Evolutionary conservation across 164 flowering plant species (phyloP), one percentile per base, ranked within the genome.

Genomic region (Cinnamomum micranthum): DNA sequence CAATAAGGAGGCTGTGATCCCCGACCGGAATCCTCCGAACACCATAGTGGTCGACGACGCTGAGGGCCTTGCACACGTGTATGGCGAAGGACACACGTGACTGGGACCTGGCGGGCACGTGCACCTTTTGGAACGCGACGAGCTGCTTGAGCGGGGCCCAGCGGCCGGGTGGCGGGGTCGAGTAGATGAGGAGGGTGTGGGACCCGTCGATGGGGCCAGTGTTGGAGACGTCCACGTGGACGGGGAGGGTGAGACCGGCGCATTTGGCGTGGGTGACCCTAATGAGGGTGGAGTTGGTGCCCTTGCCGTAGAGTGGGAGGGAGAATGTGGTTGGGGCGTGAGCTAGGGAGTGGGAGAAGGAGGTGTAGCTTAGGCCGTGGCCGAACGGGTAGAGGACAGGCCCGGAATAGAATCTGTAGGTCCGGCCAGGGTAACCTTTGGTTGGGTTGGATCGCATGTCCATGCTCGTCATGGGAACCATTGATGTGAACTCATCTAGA

Each of bases 391-490:
- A 95, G 71, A 95, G 97, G 0, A 88, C 92, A 0, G 89, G 86
- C 0, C 99, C 99, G 15, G 84, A 78, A 87, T 93, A 95, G 85
- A 95, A 95, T 25, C 97, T 77, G 81, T 95, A 93, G 47, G 98
- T 95, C 74, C 99, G 75, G 2, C 99, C 99, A 0, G 99, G 99
- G 73, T 91, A 93, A n/a, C 84, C 82, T 11, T 22, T 81, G 63
- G 84, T 65, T 14, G 79, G 82, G 81, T 80, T 79, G 0, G 97
- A 31, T 22, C 99, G 71, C 92, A 95, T 86, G 62, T 68, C 82
- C 99, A 95, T 95, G n/a, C 67, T 75, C 17, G 98, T 92, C 99
- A 95, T 95, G 3, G 99, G 90, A 17, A 93, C 68, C 69, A 75
- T 79, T 2, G 78, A 70, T 3, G 90, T 67, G 76, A 90, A 95